Evolutionary conservation across 2,329 filamentous ascomycete species (phyloP), one percentile per base, ranked within the genome.

Genomic region (Parascedosporium putredinis): DNA sequence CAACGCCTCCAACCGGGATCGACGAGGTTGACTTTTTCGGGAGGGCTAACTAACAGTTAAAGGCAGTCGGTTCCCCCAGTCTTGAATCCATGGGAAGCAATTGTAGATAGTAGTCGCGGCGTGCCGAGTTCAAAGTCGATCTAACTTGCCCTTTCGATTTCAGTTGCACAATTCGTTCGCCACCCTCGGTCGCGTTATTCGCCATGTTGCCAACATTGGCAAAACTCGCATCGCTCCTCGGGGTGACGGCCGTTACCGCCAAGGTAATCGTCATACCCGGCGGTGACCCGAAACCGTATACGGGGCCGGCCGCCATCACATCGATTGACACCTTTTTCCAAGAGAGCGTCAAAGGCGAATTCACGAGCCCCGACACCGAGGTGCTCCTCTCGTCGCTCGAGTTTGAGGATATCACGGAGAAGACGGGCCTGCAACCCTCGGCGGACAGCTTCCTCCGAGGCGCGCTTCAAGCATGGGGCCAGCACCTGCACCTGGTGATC

Each of bases 401-500:
- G 8, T 27, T 16, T 16, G 40, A 31, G 7, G 40, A 44, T 42
- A 40, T 50, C 4, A 24, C 46, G 3, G 25, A 29, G n/a, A 14
- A 40, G 10, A 31, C 23, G 20, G 48, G 48, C 18, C 40, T 50
- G 5, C 48, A 50, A 23, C 48, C 48, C 9, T 50, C 48, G 20
- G 40, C 40, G 5, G 48, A 67, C 51, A 68, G 70, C 23, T 66
- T 76, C 53, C 62, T 75, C 18, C 63, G 68, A 16, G 66, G 68
- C 14, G 67, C 67, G 3, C 60, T 75, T 38, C 62, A 70, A 27
- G 73, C 73, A 1, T 76, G 75, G 66, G 71, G 66, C 24, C 58
- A 69, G 45, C 73, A 76, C 50, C 68, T 74, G 51, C 67, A 75
- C 54, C 62, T 79, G 1, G 62, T 67, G 1, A 59, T 78, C 12